These are phyloP conservation scores for Lepidium sativum DNA, from an alignment of 345 rosid species.

Conservation along the genomic window DNA sequence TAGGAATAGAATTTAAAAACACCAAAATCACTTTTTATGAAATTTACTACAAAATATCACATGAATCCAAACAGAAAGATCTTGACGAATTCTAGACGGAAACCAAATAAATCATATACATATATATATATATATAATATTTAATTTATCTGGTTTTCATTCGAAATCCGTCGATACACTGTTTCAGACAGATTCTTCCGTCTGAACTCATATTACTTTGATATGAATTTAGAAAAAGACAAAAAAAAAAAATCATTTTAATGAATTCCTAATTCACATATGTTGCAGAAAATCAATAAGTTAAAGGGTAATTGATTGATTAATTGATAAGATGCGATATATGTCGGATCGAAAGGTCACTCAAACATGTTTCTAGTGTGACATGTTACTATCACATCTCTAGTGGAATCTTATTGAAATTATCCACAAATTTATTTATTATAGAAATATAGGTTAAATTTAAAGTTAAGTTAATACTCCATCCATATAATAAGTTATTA, in stretches of 20 bases:
- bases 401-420: background rate
- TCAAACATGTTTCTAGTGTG: background rate
- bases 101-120: too few relatives aligned
- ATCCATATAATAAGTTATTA: background rate
- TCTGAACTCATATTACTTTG: too few relatives aligned
- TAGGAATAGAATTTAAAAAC: background rate
- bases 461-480: background rate
- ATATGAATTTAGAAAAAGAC: background rate
- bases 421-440: background rate
- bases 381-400: constrained; percentile 16
- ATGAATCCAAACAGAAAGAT: too few relatives aligned
- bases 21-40: background rate
- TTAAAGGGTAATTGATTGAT: background rate
- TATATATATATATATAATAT: too few relatives aligned
- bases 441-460: background rate
- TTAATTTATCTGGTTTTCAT: too few relatives aligned
- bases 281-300: background rate
- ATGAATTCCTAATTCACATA: background rate
- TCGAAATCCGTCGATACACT: too few relatives aligned
- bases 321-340: background rate
- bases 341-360: background rate
- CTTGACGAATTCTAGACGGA: too few relatives aligned
- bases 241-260: background rate
- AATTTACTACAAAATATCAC: background rate
- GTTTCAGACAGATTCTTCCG: too few relatives aligned